Evolutionary conservation across 2,329 filamentous ascomycete genomes (phyloP).

Genomic region (Aspergillus tubingensis): DNA sequence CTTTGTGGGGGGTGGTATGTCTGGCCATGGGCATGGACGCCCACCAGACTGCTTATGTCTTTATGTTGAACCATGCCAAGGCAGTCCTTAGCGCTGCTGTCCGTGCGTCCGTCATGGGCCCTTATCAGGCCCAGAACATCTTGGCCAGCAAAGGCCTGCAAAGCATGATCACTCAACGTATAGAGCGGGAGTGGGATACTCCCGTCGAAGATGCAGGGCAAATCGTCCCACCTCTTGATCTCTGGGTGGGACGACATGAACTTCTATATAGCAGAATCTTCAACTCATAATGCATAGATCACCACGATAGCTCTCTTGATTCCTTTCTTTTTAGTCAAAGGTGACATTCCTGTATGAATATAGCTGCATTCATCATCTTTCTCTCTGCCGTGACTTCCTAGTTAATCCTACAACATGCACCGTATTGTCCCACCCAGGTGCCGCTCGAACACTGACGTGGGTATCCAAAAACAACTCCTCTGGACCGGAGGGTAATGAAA

Average conservation of each 20-base stretch:
- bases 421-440: slow-evolving; percentile 26
- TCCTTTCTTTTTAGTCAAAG: slow-evolving; percentile 3
- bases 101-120: slow-evolving; percentile 64
- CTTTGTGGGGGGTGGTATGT: slow-evolving; percentile 61
- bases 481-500: neutral
- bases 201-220: slow-evolving; percentile 60
- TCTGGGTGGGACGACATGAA: slow-evolving; percentile 67
- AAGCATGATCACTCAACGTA: slow-evolving; percentile 52
- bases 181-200: slow-evolving; percentile 52
- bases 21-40: slow-evolving; percentile 54
- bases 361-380: slow-evolving; percentile 28
- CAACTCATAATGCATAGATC: slow-evolving; percentile 54
- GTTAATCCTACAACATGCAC: slow-evolving; percentile 38
- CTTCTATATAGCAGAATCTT: slow-evolving; percentile 68
- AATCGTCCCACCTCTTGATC: slow-evolving; percentile 61
- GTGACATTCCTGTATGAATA: slow-evolving; percentile 24
- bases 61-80: slow-evolving; percentile 65
- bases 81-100: slow-evolving; percentile 65
- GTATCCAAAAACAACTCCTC: slow-evolving; percentile 30
- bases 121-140: slow-evolving; percentile 64
- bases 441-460: slow-evolving; percentile 28
- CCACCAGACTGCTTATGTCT: slow-evolving; percentile 60
- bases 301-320: neutral
- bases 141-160: slow-evolving; percentile 57
- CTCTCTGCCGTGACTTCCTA: slow-evolving; percentile 25